A percentile compares a stretch with the other conserved stretches of the same genome.
Conservation (phyloP, 2,329 filamentous ascomycete species). For the Juglanconis sp. region DNA sequence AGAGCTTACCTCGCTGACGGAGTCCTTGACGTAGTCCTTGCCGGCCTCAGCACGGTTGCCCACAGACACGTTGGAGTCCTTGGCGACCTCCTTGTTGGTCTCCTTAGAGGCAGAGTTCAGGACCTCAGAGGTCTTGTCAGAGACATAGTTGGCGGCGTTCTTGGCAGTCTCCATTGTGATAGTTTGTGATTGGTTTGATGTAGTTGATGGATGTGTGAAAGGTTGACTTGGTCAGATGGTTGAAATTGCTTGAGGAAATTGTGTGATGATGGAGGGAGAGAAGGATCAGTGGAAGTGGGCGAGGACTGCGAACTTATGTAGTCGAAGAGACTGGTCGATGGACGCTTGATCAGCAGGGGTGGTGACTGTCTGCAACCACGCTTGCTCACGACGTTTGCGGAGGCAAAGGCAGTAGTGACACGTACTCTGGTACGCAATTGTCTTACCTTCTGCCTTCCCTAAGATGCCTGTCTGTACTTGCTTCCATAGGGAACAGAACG, state of each 20-base stretch:
- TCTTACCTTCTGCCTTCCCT: not conserved
- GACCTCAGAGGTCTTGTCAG: slow-evolving; percentile 34
- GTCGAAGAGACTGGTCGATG: not conserved
- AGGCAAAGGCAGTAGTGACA: not conserved
- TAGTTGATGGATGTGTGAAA: slow-evolving; percentile 15
- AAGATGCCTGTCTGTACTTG: not conserved
- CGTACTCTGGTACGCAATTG: not conserved
- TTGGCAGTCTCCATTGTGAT: slow-evolving; percentile 40
- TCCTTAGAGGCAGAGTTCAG: slow-evolving; percentile 49
- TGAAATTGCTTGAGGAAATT: slow-evolving; percentile 5
- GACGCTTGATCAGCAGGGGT: not conserved
- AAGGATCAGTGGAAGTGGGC: not conserved
- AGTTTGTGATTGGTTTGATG: slow-evolving; percentile 16
- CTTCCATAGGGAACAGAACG: not conserved
- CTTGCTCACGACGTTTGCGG: not conserved
- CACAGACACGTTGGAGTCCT: slow-evolving; percentile 47
- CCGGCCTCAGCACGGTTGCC: slow-evolving; percentile 35
- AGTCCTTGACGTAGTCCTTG: slow-evolving; percentile 17
- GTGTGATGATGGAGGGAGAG: slow-evolving; percentile 16
- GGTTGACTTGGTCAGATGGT: not conserved
- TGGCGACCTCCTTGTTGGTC: slow-evolving; percentile 58
- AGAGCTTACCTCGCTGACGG: slow-evolving; percentile 19
- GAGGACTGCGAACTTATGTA: slow-evolving; percentile 9
- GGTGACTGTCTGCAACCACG: not conserved
- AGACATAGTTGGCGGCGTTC: slow-evolving; percentile 58